Evolutionary conservation across 2,329 filamentous ascomycete genomes (phyloP), one percentile per base, ranked within the genome.

Genomic region (Didymella keratinophila): DNA sequence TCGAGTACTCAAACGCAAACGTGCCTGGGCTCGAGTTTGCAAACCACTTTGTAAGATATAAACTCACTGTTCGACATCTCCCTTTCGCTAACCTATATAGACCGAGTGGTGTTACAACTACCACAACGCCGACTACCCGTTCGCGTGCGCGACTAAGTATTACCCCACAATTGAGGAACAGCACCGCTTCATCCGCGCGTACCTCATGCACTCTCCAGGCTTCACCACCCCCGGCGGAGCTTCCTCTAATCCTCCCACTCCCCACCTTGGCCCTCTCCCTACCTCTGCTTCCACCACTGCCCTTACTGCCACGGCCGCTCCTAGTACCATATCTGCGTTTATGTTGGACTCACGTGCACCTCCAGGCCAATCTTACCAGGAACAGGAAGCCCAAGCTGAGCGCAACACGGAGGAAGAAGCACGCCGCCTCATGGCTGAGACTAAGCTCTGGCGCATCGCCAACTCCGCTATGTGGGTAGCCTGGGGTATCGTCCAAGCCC

Each of bases 41-140:
- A 57, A 99, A 99, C 76, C 95, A 99, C 78, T 99, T 99, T 78
- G 91, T 86, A 78, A 79, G 83, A 46, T 16, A 34, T 25, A 14
- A 14, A 75, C 32, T 18, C 12, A 39, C 30, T 37, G 23, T 30
- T 32, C 45, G 4, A 34, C 12, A 30, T 58, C 45, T 18, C 16
- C 28, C 21, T 11, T 16, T 30, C 21, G 18, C 42, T 60, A 45
- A 61, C 42, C 10, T 34, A 9, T 41, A 21, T 52, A 86, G 84
- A 87, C 92, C 1, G 95, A 99, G 78, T 99, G 95, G 95, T 91
- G 92, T 68, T 98, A 98, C 82, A 94, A 99, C 78, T 99, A 99
- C 78, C 93, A 97, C 74, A 88, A 95, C 72, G 78, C 86, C 3
- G 79, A 81, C 27, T 79, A 78, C 30, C 81, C 92, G 0, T 87